phyloP scores from a whole-genome alignment of 164 flowering plant species.

The Annona squamosa region DNA sequence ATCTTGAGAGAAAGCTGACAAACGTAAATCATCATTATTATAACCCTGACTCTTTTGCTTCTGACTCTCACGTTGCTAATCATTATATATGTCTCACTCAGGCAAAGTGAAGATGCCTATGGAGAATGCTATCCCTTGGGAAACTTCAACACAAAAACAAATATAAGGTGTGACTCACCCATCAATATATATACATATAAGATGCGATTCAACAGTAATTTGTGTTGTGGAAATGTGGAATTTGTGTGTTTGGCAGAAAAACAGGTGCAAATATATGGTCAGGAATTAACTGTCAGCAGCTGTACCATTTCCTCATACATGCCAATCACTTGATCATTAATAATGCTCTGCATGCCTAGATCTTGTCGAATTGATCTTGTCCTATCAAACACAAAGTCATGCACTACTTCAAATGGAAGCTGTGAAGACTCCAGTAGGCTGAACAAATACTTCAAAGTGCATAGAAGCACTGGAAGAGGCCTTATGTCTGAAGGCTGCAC shows the following conservation, averaged over 20 bases:
- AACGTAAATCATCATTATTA: too few relatives aligned
- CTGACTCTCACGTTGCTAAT: too few relatives aligned
- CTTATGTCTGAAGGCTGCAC: constrained; percentile 60
- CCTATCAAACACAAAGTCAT: constrained; percentile 87
- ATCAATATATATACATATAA: too few relatives aligned
- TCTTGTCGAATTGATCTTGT: constrained; percentile 91
- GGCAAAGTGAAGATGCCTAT: too few relatives aligned
- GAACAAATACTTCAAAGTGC: constrained; percentile 55
- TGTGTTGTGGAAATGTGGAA: not conserved
- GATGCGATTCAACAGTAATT: too few relatives aligned
- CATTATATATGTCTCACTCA: too few relatives aligned
- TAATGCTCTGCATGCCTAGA: constrained; percentile 72
- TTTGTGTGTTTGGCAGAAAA: not conserved
- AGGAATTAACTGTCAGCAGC: not conserved
- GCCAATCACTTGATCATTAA: constrained; percentile 34
- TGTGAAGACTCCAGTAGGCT: constrained; percentile 44
- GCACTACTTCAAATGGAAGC: constrained; percentile 65
- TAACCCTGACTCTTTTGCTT: too few relatives aligned
- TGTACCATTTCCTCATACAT: constrained; percentile 78
- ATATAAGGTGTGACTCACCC: too few relatives aligned
- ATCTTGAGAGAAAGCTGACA: too few relatives aligned
- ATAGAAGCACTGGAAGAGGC: constrained; percentile 66
- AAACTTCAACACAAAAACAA: too few relatives aligned
- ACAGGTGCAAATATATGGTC: not conserved
- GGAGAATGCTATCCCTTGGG: too few relatives aligned